Evolutionary conservation across 1,139 yeast genomes (phyloP).

Genomic region (Pichia sp.): DNA sequence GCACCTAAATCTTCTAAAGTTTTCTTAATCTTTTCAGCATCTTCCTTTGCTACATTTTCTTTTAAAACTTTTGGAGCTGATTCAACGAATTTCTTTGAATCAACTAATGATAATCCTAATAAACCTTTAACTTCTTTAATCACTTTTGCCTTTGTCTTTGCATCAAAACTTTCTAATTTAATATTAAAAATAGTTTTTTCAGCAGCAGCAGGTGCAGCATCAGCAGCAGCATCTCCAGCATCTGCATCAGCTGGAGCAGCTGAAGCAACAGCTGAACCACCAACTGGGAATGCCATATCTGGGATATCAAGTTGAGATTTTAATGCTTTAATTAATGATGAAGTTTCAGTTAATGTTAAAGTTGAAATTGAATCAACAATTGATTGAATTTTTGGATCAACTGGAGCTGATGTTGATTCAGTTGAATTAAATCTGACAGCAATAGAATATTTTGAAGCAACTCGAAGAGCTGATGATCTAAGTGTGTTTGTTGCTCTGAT

Average conservation of each 20-base stretch:
- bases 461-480: constrained; percentile 10
- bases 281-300: constrained; percentile 75
- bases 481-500: constrained; percentile 6
- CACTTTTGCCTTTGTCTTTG: constrained; percentile 94
- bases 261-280: constrained; percentile 35
- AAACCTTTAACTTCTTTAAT: constrained; percentile 93
- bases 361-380: constrained; percentile 90
- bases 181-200: constrained; percentile 91
- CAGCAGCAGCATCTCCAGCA: constrained; percentile 49
- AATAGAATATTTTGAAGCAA: constrained; percentile 2
- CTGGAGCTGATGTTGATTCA: constrained; percentile 47
- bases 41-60: constrained; percentile 82
- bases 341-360: constrained; percentile 84
- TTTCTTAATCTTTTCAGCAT: constrained; percentile 86
- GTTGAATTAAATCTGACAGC: constrained; percentile 30
- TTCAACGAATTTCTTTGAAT: constrained; percentile 96
- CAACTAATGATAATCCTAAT: constrained; percentile 88
- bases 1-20: constrained; percentile 95
- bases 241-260: constrained; percentile 57
- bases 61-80: constrained; percentile 90
- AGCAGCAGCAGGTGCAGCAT: constrained; percentile 68
- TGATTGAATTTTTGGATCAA: constrained; percentile 79
- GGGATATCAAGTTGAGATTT: constrained; percentile 86
- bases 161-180: constrained; percentile 89
- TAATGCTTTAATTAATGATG: constrained; percentile 73